Base-by-base conservation (phyloP, 805 yeast species). In the Ogataea corticis region DNA sequence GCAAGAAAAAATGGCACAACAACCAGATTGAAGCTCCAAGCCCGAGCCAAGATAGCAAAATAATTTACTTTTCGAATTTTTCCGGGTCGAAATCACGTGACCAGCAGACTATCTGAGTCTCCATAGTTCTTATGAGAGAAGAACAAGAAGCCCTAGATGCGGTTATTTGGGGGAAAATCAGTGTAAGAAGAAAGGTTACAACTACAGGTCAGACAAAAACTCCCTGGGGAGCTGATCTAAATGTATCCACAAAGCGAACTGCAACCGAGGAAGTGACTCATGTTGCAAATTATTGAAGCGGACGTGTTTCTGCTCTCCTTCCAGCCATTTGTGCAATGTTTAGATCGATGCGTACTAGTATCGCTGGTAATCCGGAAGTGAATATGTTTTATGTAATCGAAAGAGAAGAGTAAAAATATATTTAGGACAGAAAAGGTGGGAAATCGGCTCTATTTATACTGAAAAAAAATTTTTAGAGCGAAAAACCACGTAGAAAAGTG, bases 321-420 rank as follows among this genome's bases (percentile, higher is more conserved):
- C 65, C 65, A 54, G 72, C 72, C 72, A 67, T 67, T 67, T 67
- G 56, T 67, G 70, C 70, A 58, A 54, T 52, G 48, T 48, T 50
- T 56, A 58, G 67, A 65, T 52, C 54, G 67, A 56, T 41, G 58
- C 44, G 49, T 41, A 40, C 63, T 60, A 56, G 48, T 61, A 55
- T 54, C 67, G 70, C 72, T 67, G 72, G 72, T 67, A 67, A 44
- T 67, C 70, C 72, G 59, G 65, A 66, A 66, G 70, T 66, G 62
- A 49, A 55, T 63, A 58, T 62, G 65, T 65, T 55, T 37, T 40
- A 38, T 48, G 45, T 19, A 42, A 33, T 48, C 30, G 33, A 28
- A 15, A 28, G 32, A 28, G 12, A 28, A 25, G 15, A 30, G 16
- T 10, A 36, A 33, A 11, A 25, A 19, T 6, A n/a, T n/a, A n/a